These are phyloP conservation scores for Starmerella vitae DNA, from an alignment of 805 yeast genomes.

Conservation along the genomic window DNA sequence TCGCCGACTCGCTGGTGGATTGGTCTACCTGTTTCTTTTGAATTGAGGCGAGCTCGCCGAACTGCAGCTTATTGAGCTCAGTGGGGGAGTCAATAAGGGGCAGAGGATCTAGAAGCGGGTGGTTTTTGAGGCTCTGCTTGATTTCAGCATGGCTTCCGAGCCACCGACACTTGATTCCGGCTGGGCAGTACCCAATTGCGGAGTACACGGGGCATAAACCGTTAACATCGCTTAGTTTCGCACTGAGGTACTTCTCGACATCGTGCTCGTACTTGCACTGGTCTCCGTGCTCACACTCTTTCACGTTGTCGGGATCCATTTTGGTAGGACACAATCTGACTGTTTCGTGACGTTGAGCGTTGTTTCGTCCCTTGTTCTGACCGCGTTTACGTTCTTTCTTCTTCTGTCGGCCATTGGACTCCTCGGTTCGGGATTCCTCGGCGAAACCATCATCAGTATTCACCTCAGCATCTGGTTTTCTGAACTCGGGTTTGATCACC, in stretches of 20 bases:
- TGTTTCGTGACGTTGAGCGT: constrained; percentile 18
- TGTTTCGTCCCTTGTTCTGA: constrained; percentile 21
- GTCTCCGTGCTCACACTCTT: constrained; percentile 43
- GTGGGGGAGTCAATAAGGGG: constrained; percentile 6
- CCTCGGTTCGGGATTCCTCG: constrained; percentile 17
- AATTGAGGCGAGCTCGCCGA: constrained; percentile 24
- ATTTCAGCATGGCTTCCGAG: constrained; percentile 44
- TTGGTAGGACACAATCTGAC: constrained; percentile 19
- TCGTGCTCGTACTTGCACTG: constrained; percentile 71
- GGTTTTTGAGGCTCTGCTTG: not conserved
- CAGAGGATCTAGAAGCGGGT: not conserved
- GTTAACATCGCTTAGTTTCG: constrained; percentile 58
- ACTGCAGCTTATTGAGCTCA: constrained; percentile 11
- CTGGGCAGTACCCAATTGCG: constrained; percentile 79
- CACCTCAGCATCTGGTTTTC: constrained; percentile 1
- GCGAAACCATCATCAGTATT: constrained; percentile 17
- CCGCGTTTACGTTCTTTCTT: constrained; percentile 20
- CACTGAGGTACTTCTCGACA: constrained; percentile 43
- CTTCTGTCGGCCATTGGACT: constrained; percentile 7
- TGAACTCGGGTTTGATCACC: constrained; percentile 19
- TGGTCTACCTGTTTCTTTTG: constrained; percentile 53
- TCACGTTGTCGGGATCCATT: constrained; percentile 7
- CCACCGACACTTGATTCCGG: constrained; percentile 90
- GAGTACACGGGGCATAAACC: constrained; percentile 76
- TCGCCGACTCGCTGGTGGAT: constrained; percentile 41